These are phyloP conservation scores for Linnemannia zychae DNA, from an alignment of 192 early-diverging fungal species.

Conservation along the genomic window DNA sequence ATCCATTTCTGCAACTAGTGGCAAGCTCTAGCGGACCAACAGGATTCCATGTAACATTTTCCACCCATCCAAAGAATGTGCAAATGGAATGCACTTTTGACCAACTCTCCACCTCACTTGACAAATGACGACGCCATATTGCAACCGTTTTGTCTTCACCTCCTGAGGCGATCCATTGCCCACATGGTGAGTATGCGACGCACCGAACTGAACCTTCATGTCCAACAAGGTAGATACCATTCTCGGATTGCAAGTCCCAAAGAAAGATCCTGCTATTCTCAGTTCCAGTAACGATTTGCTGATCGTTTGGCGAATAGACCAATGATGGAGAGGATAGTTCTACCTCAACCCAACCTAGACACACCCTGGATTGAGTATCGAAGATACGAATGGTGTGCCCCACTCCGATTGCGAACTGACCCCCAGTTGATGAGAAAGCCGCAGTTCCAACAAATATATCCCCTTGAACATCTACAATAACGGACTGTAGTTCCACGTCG, in stretches of 20 bases:
- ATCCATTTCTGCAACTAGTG: background rate
- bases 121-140: background rate
- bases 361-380: too few relatives aligned
- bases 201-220: background rate
- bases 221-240: background rate
- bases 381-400: too few relatives aligned
- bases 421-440: too few relatives aligned
- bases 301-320: background rate
- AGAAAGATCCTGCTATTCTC: background rate
- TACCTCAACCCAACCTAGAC: too few relatives aligned
- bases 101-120: background rate
- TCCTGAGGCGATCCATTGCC: background rate
- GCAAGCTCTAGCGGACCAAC: background rate
- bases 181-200: background rate
- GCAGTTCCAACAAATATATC: too few relatives aligned
- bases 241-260: background rate
- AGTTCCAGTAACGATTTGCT: background rate
- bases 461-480: too few relatives aligned
- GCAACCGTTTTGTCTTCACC: background rate
- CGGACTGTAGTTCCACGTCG: background rate
- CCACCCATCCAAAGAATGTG: background rate
- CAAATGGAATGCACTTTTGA: background rate
- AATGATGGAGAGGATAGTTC: background rate
- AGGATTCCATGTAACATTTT: background rate
- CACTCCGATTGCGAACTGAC: too few relatives aligned